phyloP scores from a whole-genome alignment of 2,329 filamentous ascomycete species.

The Mycosphaerella sp. region DNA sequence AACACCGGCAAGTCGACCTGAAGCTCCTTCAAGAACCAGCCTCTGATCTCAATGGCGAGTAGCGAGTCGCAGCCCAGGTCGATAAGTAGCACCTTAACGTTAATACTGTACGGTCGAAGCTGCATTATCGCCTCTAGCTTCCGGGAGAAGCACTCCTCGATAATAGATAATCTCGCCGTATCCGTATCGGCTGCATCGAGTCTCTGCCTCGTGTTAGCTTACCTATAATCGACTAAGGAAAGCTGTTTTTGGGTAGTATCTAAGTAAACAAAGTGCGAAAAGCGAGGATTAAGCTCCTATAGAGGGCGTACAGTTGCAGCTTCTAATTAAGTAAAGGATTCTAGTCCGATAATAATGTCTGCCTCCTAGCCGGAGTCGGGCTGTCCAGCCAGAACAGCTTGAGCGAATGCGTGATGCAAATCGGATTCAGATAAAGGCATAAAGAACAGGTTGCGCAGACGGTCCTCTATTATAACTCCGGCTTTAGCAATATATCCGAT shows the following conservation, averaged over 20 bases:
- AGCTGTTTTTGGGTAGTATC: too few relatives aligned
- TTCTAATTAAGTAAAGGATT: slow-evolving; percentile 45
- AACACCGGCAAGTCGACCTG: background rate
- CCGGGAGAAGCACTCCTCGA: too few relatives aligned
- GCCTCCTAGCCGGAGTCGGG: slow-evolving; percentile 5
- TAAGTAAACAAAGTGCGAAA: too few relatives aligned
- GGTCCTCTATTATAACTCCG: background rate
- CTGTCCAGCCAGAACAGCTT: slow-evolving; percentile 2
- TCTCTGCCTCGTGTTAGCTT: too few relatives aligned
- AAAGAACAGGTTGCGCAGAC: background rate
- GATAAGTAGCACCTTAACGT: background rate
- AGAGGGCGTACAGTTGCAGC: too few relatives aligned
- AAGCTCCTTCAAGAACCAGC: slow-evolving; percentile 45
- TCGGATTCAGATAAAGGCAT: slow-evolving; percentile 2
- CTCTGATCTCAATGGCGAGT: slow-evolving; percentile 36
- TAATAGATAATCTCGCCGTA: too few relatives aligned
- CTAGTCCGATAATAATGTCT: slow-evolving; percentile 24
- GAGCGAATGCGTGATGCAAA: slow-evolving; percentile 1
- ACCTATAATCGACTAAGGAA: too few relatives aligned
- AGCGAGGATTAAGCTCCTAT: too few relatives aligned
- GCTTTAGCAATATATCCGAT: slow-evolving; percentile 25
- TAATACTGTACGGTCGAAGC: too few relatives aligned
- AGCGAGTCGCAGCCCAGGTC: slow-evolving; percentile 37
- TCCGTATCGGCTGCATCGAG: too few relatives aligned
- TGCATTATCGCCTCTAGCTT: too few relatives aligned